A percentile compares a stretch with the other conserved stretches of the same genome.
These are phyloP conservation scores for Cercospora beticola DNA, from an alignment of 2,329 filamentous ascomycete species.

Conservation along the genomic window DNA sequence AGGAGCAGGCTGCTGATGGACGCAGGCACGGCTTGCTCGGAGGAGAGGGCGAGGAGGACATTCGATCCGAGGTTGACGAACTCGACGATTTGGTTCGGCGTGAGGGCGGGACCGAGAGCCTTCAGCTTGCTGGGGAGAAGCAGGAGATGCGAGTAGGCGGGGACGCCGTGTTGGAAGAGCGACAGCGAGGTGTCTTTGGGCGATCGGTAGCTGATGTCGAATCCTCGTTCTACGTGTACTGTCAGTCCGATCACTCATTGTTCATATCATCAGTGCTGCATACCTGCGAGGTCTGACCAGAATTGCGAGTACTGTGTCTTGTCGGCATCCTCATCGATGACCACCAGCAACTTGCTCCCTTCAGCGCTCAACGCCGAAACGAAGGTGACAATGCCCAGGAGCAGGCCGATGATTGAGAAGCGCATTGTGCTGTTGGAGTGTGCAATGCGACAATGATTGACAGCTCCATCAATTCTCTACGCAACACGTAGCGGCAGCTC, in stretches of 20 bases:
- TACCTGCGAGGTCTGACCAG: conserved; percentile 69
- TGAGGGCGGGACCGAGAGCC: conserved; percentile 85
- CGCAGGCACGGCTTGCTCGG: conserved; percentile 66
- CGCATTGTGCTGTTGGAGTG: conserved; percentile 44
- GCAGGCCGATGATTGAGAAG: conserved; percentile 44
- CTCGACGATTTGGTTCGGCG: conserved; percentile 80
- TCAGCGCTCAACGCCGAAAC: conserved; percentile 75
- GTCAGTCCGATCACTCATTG: neutral
- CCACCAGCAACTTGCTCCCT: conserved; percentile 77
- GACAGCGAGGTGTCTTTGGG: conserved; percentile 75
- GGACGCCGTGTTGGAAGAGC: conserved; percentile 83
- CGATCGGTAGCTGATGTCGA: conserved; percentile 75
- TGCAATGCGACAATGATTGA: neutral
- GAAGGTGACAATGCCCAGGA: conserved; percentile 64
- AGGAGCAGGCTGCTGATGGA: conserved; percentile 75
- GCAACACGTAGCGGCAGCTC: conserved; percentile 13
- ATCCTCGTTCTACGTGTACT: conserved; percentile 68
- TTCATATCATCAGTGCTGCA: conserved; percentile 28
- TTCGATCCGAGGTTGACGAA: conserved; percentile 93
- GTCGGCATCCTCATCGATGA: conserved; percentile 79
- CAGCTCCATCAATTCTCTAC: neutral
- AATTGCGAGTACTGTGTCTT: conserved; percentile 83
- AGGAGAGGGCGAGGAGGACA: conserved; percentile 80
- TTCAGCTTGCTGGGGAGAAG: conserved; percentile 88
- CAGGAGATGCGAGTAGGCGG: conserved; percentile 85